Evolutionary conservation across 2,329 filamentous ascomycete species (phyloP), one percentile per base, ranked within the genome.

Genomic region (Venturia aucupariae): DNA sequence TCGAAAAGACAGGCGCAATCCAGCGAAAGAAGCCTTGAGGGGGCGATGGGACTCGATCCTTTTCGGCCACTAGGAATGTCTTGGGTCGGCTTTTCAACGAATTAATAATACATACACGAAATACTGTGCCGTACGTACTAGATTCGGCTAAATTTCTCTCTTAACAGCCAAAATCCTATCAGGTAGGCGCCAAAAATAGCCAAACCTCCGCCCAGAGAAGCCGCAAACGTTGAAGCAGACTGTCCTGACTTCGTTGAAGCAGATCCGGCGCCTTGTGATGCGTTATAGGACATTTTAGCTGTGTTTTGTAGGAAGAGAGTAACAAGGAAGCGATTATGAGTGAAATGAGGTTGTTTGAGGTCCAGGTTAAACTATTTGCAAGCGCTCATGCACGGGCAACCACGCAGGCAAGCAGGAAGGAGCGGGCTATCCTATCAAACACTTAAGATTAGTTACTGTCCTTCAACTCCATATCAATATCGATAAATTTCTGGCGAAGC

Each of bases 11-110:
- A 3, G 82, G 81, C 17, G 73, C 71, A 60, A 84, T 75, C 83
- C 83, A 85, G 69, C 73, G 75, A 65, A 80, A 78, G 32, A 82
- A 79, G 73, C 75, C 83, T 72, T 69, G 77, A 0, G 89, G 89
- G 1, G 90, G 90, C 0, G 89, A 79, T n/a, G 87, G 82, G 10
- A 90, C 92, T 69, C 91, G 86, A 77, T 96, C 90, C 71, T 88
- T 85, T 75, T 94, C 89, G 7, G 91, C 89, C 0, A 95, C 92
- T 1, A 96, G 83, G 69, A 90, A 96, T 4, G 91, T 93, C 74
- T 91, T 87, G 1, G 90, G 89, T 78, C 90, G 90, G 72, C 88
- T 91, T 67, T 35, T 48, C 30, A 62, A 46, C n/a, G 8, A n/a
- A 22, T 57, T 61, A 59, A 61, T 60, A 59, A 65, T 60, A 64